Conservation (phyloP, 2,329 filamentous ascomycete genomes). For the Colletotrichum godetiae region DNA sequence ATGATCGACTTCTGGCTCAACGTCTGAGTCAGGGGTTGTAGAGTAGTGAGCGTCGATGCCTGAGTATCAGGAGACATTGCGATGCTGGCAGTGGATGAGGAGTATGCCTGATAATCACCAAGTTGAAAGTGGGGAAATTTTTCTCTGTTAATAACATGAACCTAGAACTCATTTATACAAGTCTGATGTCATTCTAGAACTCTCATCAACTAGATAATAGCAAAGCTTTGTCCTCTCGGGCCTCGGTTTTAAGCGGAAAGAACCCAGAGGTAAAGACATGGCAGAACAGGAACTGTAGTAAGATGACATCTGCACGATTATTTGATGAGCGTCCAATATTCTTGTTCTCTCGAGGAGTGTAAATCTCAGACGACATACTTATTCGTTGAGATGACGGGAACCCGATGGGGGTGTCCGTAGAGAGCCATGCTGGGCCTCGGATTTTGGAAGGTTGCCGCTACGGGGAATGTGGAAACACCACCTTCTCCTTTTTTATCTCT, state of each 20-base stretch:
- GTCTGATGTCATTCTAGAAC: neutral
- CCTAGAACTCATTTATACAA: neutral
- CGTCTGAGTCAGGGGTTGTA: neutral
- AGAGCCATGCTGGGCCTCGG: neutral
- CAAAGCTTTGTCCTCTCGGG: neutral
- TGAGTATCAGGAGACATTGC: neutral
- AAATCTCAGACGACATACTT: neutral
- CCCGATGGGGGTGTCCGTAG: neutral
- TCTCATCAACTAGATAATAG: neutral
- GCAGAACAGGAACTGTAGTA: neutral
- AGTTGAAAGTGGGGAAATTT: neutral
- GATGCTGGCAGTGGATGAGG: neutral
- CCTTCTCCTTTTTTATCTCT: neutral
- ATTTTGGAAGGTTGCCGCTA: neutral
- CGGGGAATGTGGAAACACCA: neutral
- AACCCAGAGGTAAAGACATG: neutral
- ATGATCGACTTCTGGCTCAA: neutral
- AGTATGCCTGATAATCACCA: neutral
- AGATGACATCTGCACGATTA: neutral
- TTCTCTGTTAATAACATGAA: neutral
- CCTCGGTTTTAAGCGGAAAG: neutral
- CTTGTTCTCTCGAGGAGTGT: too few relatives aligned
- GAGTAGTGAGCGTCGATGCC: neutral
- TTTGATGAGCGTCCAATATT: neutral
- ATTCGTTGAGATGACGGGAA: neutral